These are phyloP conservation scores for Phaseolus coccineus DNA, from an alignment of 331 rosid species.

Conservation along the genomic window DNA sequence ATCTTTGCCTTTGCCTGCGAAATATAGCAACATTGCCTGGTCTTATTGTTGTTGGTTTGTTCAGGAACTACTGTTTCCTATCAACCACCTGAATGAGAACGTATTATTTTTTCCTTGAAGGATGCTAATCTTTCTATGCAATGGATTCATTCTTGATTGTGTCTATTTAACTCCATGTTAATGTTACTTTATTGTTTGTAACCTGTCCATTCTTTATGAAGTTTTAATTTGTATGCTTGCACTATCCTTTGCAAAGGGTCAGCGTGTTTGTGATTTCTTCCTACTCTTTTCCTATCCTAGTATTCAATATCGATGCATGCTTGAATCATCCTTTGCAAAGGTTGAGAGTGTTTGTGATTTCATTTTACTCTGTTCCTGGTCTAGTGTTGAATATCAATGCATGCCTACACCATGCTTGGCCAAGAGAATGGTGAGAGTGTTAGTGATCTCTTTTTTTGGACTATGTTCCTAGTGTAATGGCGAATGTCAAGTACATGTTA, in stretches of 20 bases:
- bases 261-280: neutral
- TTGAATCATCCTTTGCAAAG: neutral
- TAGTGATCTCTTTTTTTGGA: too few relatives aligned
- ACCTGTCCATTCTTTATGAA: constrained; percentile 7
- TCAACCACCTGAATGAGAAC: too few relatives aligned
- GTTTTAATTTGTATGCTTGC: neutral
- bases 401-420: neutral
- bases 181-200: constrained; percentile 3
- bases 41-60: too few relatives aligned
- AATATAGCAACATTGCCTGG: too few relatives aligned
- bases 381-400: neutral
- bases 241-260: neutral
- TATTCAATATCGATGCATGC: neutral
- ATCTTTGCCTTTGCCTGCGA: too few relatives aligned
- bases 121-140: too few relatives aligned
- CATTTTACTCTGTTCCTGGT: neutral
- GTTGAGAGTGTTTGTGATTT: neutral
- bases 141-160: too few relatives aligned
- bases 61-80: too few relatives aligned
- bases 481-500: neutral
- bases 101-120: too few relatives aligned
- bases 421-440: neutral
- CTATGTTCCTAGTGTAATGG: neutral
- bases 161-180: neutral
- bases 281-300: neutral